Evolutionary conservation across 441 rosid species (phyloP).

Genomic region (Melastoma candidum): DNA sequence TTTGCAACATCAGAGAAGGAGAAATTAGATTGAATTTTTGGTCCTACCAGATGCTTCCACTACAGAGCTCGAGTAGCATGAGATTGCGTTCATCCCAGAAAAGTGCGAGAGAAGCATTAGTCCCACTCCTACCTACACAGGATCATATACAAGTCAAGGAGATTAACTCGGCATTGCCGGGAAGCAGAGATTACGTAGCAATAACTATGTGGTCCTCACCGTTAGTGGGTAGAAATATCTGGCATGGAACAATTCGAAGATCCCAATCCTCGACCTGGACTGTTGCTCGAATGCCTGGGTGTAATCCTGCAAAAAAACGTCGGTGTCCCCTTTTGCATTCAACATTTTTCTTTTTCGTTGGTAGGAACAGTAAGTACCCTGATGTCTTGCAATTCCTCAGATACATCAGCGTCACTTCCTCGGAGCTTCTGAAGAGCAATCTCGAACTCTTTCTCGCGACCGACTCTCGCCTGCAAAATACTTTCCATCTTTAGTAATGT

Average conservation of each 20-base stretch:
- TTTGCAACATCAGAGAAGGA: background rate
- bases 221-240: slow-evolving; percentile 37
- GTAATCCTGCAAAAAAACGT: slow-evolving; percentile 13
- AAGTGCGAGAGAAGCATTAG: slow-evolving; percentile 43
- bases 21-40: background rate
- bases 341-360: slow-evolving; percentile 18
- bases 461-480: slow-evolving; percentile 34
- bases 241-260: slow-evolving; percentile 32
- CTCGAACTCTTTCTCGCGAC: slow-evolving; percentile 40
- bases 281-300: slow-evolving; percentile 16
- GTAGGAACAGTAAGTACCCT: slow-evolving; percentile 25
- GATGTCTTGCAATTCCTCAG: slow-evolving; percentile 44
- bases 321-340: slow-evolving; percentile 10
- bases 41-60: slow-evolving; percentile 39
- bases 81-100: slow-evolving; percentile 35
- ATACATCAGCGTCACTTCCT: slow-evolving; percentile 37
- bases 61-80: slow-evolving; percentile 34
- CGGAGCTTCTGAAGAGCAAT: slow-evolving; percentile 33
- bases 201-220: slow-evolving; percentile 21
- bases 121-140: slow-evolving; percentile 49
- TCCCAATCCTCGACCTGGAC: slow-evolving; percentile 15
- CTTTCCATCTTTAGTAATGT: background rate
- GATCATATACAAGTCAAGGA: too few species aligned
- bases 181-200: background rate
- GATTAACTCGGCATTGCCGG: background rate